A percentile compares a stretch with the other conserved stretches of the same genome.
These are phyloP conservation scores for Astragalus glycyphyllos DNA, from an alignment of 306 rosid genomes.

Conservation along the genomic window DNA sequence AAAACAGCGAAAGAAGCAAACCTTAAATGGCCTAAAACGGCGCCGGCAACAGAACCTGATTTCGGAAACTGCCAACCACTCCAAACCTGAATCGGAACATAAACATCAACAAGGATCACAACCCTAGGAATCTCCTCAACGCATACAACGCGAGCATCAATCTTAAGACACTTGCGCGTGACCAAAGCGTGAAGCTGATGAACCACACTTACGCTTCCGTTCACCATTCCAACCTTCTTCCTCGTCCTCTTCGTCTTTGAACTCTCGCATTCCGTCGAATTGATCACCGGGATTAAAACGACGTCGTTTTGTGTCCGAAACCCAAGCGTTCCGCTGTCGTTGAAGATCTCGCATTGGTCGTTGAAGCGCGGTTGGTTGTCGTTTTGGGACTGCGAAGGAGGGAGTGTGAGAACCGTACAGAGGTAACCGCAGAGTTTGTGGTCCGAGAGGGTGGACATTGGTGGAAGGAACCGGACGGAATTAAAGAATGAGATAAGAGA, in stretches of 20 bases:
- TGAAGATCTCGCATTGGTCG: conserved; percentile 51
- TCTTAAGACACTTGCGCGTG: conserved; percentile 55
- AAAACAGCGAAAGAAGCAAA: conserved; percentile 20
- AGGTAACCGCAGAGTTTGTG: conserved; percentile 88
- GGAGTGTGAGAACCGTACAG: conserved; percentile 60
- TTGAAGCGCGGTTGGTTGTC: conserved; percentile 32
- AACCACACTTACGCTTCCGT: conserved; percentile 83
- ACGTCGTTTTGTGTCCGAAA: conserved; percentile 59
- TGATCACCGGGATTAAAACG: conserved; percentile 42
- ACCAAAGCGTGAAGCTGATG: conserved; percentile 79
- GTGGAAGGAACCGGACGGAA: background rate
- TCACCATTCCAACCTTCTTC: conserved; percentile 68
- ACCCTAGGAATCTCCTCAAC: conserved; percentile 62
- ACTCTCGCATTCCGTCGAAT: conserved; percentile 10
- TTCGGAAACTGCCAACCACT: conserved; percentile 89
- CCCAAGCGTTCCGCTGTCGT: conserved; percentile 38
- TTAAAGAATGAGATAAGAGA: background rate
- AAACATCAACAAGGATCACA: conserved; percentile 74
- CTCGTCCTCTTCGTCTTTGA: conserved; percentile 51
- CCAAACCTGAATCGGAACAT: conserved; percentile 63
- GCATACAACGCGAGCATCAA: conserved; percentile 58
- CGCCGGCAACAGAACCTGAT: conserved; percentile 63
- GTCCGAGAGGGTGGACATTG: conserved; percentile 58
- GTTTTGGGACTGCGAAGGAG: conserved; percentile 26
- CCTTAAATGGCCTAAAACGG: conserved; percentile 84